Base-by-base conservation (phyloP, 768 basidiomycete genomes). In the Kwoniella sp. region DNA sequence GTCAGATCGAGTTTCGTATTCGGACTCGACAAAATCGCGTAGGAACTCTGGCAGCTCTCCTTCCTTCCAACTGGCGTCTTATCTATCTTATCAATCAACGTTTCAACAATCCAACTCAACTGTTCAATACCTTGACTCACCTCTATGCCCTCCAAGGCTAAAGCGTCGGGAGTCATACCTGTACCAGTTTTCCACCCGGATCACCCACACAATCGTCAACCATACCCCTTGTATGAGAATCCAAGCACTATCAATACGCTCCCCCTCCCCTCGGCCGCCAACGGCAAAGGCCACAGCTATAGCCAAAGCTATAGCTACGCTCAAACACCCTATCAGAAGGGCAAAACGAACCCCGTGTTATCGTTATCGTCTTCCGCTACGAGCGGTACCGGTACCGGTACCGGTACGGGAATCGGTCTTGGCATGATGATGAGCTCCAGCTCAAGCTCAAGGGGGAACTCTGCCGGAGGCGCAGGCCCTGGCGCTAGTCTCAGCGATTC, bases 111-210 rank as follows among this genome's bases (percentile, higher is more conserved):
- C 33, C 13, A 5, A 33, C n/a, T n/a, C n/a, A n/a, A n/a, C n/a
- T n/a, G n/a, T n/a, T n/a, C n/a, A n/a, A n/a, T n/a, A n/a, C n/a
- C n/a, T n/a, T n/a, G n/a, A n/a, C n/a, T 33, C 33, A 3, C 8
- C 40, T 19, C 7, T 44, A 44, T 44, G 40, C 40, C 8, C 17
- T 44, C 40, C 40, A 44, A 44, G 40, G 40, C 40, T 19, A 44
- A 44, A 44, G 8, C 10, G 17, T 9, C 40, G 8, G 51, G 58
- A 48, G 68, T 68, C 9, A 64, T 70, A 44, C 17, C 40, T 15
- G 51, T 64, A 40, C 70, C 70, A 17, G 69, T 70, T 30, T 72
- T 72, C 33, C 70, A 72, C 54, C 70, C 70, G 17, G 65, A 72
- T 44, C 70, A 72, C 36, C 70, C 70, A 33, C 70, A 72, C 58